Evolutionary conservation across 106 monocot species (phyloP), one percentile per base, ranked within the genome.

Genomic region (Triglochin maritima): DNA sequence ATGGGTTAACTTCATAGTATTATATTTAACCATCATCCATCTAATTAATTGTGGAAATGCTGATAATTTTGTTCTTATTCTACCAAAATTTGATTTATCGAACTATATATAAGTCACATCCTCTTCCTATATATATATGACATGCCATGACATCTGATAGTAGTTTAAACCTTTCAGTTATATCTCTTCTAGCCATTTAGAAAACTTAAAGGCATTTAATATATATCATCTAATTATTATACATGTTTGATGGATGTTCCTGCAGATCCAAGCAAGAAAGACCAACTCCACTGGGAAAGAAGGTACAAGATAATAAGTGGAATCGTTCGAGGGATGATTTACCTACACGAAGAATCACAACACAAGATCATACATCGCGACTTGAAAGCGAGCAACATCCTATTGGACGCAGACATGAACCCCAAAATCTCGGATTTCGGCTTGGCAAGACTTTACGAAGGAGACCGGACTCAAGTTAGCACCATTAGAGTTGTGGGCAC

Each of bases 91-190:
- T 3, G 10, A 7, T 17, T 66, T 4, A 7, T 66, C 1, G 49
- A 66, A 41, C 2, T 6, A 0, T 0, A 41, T 3, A 66, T 66
- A 17, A 66, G 42, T 51, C 66, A 49, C 1, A 66, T 80, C 0
- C 11, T 80, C 9, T 7, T 80, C 4, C 29, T 80, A 54, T 74
- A 80, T 48, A 75, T 80, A n/a, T 45, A 16, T 80, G 4, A 80
- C 59, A 48, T 74, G 75, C 8, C 5, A 50, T 9, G 74, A 60
- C 48, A 71, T 6, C 59, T n/a, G n/a, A n/a, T n/a, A n/a, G n/a
- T n/a, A n/a, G n/a, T n/a, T n/a, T n/a, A n/a, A n/a, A n/a, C n/a
- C n/a, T n/a, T n/a, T n/a, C n/a, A n/a, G n/a, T n/a, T n/a, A 59
- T 4, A 3, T 6, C 15, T 4, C 3, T 59, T 59, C 7, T 59